Percentiles rank a stretch among this genome's conserved stretches.
Evolutionary conservation across 169 alveolate genomes (phyloP).

Genomic region (Babesia microti): DNA sequence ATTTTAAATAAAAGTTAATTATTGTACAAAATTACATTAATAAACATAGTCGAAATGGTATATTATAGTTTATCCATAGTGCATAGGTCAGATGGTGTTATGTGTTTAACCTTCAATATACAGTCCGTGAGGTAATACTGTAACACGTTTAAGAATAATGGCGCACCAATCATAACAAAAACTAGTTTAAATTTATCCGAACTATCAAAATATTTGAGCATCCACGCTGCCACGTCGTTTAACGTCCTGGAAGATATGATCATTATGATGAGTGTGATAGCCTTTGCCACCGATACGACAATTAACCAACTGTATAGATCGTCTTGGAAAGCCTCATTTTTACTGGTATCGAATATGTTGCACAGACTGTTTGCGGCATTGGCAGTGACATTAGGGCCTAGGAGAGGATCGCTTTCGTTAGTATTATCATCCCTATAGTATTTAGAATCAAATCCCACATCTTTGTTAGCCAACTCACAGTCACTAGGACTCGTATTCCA

Average conservation of each 20-base stretch:
- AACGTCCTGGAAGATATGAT: constrained; percentile 18
- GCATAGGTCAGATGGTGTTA: constrained; percentile 1
- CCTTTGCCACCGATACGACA: constrained; percentile 35
- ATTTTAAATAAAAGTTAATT: too few species aligned
- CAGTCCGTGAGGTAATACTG: constrained; percentile 46
- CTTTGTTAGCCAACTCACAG: neutral
- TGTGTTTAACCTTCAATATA: constrained; percentile 29
- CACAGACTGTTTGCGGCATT: too few species aligned
- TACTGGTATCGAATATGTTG: constrained; percentile 10
- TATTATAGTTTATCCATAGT: neutral
- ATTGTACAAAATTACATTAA: too few species aligned
- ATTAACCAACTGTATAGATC: constrained; percentile 32
- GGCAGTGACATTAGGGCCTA: too few species aligned
- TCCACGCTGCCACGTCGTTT: constrained; percentile 14
- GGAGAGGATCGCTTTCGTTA: too few species aligned
- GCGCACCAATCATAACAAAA: constrained; percentile 39
- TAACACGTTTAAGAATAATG: constrained; percentile 37
- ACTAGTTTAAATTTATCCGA: constrained; percentile 26
- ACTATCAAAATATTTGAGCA: constrained; percentile 15
- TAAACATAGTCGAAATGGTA: too few species aligned
- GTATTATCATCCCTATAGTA: too few species aligned
- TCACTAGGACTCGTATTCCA: constrained; percentile 2
- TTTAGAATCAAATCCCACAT: too few species aligned
- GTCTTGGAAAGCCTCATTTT: constrained; percentile 19
- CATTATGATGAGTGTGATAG: constrained; percentile 15